phyloP scores from a whole-genome alignment of 2,329 filamentous ascomycete species.

The Pseudogymnoascus sp. region DNA sequence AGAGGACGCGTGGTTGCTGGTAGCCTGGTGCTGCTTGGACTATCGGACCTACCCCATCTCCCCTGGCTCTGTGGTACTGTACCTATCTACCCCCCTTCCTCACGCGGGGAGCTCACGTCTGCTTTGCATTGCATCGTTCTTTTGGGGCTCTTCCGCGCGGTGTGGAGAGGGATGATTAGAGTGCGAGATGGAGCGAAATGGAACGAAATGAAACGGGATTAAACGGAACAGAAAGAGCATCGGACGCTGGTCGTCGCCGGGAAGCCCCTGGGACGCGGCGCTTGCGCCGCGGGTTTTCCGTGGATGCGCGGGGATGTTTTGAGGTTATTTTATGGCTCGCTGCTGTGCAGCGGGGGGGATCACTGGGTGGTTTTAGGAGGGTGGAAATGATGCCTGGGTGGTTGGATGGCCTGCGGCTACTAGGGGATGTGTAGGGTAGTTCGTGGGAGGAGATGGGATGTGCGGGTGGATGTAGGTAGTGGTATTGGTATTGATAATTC shows the following conservation, averaged over 20 bases:
- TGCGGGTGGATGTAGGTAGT: background rate
- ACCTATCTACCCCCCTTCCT: background rate
- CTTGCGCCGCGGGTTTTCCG: background rate
- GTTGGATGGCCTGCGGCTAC: background rate
- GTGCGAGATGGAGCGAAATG: background rate
- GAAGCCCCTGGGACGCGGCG: background rate
- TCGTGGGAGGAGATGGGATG: background rate
- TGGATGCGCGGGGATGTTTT: background rate
- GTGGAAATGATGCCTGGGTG: background rate
- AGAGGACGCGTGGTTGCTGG: background rate
- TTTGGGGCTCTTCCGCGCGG: background rate
- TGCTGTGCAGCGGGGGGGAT: background rate
- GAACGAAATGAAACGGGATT: background rate
- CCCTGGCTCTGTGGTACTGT: background rate
- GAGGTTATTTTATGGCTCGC: background rate
- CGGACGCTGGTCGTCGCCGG: background rate
- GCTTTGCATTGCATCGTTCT: background rate
- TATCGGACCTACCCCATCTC: background rate
- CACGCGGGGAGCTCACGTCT: background rate
- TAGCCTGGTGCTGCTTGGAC: background rate
- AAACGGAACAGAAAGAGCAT: background rate
- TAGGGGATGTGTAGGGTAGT: background rate
- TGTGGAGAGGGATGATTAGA: background rate
- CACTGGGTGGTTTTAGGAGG: background rate
- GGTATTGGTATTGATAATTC: background rate